Conservation (phyloP, 2,329 filamentous ascomycete species). For the Alternaria panax region DNA sequence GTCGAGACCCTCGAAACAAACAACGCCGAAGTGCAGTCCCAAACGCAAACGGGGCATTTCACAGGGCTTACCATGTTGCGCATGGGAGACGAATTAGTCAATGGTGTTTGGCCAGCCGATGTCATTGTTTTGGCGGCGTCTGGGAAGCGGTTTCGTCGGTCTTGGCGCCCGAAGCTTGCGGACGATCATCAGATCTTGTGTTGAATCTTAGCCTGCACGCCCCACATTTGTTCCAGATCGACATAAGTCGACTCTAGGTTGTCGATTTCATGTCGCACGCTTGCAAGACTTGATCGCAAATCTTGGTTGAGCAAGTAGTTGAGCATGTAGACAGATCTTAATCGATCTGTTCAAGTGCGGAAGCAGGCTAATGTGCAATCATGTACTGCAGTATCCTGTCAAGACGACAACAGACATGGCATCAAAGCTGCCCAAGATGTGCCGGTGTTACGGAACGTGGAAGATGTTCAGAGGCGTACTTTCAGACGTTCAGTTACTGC, state of each 20-base stretch:
- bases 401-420: not conserved
- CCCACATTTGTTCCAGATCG: conserved; percentile 9
- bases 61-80: conserved; percentile 20
- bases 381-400: not conserved
- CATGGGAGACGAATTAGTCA: conserved; percentile 14
- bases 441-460: not conserved
- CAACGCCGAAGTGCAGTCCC: conserved; percentile 13
- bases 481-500: not conserved
- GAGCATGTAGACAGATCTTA: not conserved
- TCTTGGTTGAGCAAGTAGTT: not conserved
- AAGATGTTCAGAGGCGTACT: not conserved
- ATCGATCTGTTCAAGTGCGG: not conserved
- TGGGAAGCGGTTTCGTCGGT: conserved; percentile 40
- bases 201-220: conserved; percentile 20
- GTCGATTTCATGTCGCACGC: not conserved
- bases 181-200: conserved; percentile 30
- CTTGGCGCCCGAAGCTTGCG: conserved; percentile 41
- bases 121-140: conserved; percentile 44
- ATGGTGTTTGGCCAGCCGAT: conserved; percentile 35
- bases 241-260: not conserved
- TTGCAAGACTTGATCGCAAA: not conserved
- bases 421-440: not conserved
- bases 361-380: not conserved
- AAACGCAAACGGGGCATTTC: conserved; percentile 17
- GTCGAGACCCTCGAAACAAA: conserved; percentile 8